These are phyloP conservation scores for Cryptococcus hybrid DNA, from an alignment of 1,284 basidiomycete genomes.

Conservation along the genomic window DNA sequence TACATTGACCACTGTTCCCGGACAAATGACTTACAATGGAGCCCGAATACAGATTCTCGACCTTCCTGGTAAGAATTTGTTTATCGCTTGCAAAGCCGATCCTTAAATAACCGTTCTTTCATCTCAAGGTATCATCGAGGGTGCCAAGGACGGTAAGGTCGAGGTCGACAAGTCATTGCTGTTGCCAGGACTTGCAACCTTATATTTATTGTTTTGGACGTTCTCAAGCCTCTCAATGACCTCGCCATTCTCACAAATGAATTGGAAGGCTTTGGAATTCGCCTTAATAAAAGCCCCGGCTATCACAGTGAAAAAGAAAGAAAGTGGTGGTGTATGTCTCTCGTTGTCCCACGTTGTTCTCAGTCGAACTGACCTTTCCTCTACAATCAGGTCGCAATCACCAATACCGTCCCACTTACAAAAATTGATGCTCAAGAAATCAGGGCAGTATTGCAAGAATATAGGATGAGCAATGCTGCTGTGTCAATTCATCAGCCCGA, in stretches of 20 bases:
- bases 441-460: constrained; percentile 93
- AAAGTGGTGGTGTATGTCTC: constrained; percentile 70
- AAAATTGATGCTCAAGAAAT: constrained; percentile 76
- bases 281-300: constrained; percentile 83
- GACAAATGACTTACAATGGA: constrained; percentile 69
- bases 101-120: constrained; percentile 32
- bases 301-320: constrained; percentile 85
- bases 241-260: constrained; percentile 88
- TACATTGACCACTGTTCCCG: constrained; percentile 68
- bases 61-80: constrained; percentile 40
- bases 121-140: constrained; percentile 92
- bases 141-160: constrained; percentile 71
- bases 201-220: constrained; percentile 98
- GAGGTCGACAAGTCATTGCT: constrained; percentile 92
- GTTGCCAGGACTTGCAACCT: constrained; percentile 97
- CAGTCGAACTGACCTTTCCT: not conserved
- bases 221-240: constrained; percentile 94
- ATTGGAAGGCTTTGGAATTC: constrained; percentile 94
- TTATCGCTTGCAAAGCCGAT: not conserved
- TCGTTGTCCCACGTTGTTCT: not conserved
- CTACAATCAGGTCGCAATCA: constrained; percentile 65
- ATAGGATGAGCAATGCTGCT: constrained; percentile 83
- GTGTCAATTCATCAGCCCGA: constrained; percentile 90
- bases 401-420: constrained; percentile 77
- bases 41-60: constrained; percentile 63